These are phyloP conservation scores for Spongospora subterranea DNA, from an alignment of 208 protist genomes.

Conservation along the genomic window DNA sequence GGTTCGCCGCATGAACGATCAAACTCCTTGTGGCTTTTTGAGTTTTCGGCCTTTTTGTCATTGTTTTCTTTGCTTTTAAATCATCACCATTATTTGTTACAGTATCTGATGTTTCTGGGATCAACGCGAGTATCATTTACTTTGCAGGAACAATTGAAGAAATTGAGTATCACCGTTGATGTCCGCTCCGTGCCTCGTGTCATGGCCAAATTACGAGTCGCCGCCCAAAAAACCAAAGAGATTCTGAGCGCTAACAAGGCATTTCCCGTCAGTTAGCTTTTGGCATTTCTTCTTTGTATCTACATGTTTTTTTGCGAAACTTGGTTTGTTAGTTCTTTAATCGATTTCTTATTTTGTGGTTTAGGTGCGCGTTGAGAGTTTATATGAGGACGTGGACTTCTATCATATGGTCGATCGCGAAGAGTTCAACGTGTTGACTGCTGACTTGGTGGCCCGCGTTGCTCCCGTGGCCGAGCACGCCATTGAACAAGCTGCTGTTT, in stretches of 20 bases:
- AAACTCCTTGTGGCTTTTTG: not conserved
- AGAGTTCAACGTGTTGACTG: not conserved
- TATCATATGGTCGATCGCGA: not conserved
- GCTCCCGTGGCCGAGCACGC: not conserved
- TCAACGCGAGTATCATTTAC: not conserved
- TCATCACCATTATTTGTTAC: not conserved
- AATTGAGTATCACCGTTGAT: not conserved
- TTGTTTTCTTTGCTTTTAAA: slow-evolving; percentile 15
- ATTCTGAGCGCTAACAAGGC: slow-evolving; percentile 10
- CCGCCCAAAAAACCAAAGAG: slow-evolving; percentile 15
- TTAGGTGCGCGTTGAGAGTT: slow-evolving; percentile 33
- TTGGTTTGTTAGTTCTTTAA: not conserved
- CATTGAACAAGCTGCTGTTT: not conserved
- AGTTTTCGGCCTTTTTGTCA: not conserved
- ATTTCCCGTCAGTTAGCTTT: not conserved
- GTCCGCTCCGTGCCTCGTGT: not conserved
- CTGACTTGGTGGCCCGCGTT: slow-evolving; percentile 12
- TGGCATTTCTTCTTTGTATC: not conserved
- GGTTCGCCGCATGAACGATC: not conserved
- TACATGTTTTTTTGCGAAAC: not conserved
- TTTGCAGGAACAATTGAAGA: slow-evolving; percentile 25
- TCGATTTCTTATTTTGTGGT: too few relatives aligned
- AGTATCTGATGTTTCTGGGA: not conserved
- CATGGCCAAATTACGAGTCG: not conserved
- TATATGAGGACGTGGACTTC: slow-evolving; percentile 53